Percentiles rank a stretch among this genome's conserved stretches.
phyloP scores from a whole-genome alignment of 768 basidiomycete species.

The Cystobasidiopsis lactophilus region DNA sequence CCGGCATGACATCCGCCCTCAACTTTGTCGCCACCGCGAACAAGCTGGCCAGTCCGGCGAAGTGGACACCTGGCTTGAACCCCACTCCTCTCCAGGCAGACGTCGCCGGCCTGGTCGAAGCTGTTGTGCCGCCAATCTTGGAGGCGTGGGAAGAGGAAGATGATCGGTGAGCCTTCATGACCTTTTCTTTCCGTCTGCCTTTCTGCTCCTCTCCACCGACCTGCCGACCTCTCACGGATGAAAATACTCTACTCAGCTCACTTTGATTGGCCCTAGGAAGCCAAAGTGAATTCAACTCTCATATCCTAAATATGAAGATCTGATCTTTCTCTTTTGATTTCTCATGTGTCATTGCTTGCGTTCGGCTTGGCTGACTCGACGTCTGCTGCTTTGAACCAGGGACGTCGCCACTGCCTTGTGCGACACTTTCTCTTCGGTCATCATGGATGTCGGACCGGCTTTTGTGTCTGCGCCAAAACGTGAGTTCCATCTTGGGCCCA shows the following conservation, averaged over 20 bases:
- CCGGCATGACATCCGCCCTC: slow-evolving; percentile 65
- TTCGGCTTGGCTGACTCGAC: background rate
- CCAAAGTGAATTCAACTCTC: too few species aligned
- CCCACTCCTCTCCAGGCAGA: slow-evolving; percentile 35
- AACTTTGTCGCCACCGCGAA: slow-evolving; percentile 79
- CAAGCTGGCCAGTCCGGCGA: slow-evolving; percentile 54
- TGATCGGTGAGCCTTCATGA: slow-evolving; percentile 36
- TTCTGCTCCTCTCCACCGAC: background rate
- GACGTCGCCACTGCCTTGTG: slow-evolving; percentile 72
- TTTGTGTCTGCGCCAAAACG: slow-evolving; percentile 49
- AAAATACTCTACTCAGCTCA: slow-evolving; percentile 39
- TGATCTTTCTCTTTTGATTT: too few species aligned
- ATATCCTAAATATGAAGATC: too few species aligned
- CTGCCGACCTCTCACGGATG: too few species aligned
- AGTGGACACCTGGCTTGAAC: slow-evolving; percentile 56
- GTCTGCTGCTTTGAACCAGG: slow-evolving; percentile 30
- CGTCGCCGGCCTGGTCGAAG: slow-evolving; percentile 57
- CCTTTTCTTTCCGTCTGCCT: background rate
- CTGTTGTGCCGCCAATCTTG: slow-evolving; percentile 48
- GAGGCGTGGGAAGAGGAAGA: slow-evolving; percentile 88
- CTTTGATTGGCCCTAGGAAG: slow-evolving; percentile 35
- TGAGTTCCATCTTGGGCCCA: slow-evolving; percentile 27
- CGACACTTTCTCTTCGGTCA: slow-evolving; percentile 68
- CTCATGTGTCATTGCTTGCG: background rate
- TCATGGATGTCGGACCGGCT: slow-evolving; percentile 74